Percentiles rank a stretch among this genome's conserved stretches.
phyloP scores from a whole-genome alignment of 1,284 basidiomycete species.

The Fomes fomentarius region DNA sequence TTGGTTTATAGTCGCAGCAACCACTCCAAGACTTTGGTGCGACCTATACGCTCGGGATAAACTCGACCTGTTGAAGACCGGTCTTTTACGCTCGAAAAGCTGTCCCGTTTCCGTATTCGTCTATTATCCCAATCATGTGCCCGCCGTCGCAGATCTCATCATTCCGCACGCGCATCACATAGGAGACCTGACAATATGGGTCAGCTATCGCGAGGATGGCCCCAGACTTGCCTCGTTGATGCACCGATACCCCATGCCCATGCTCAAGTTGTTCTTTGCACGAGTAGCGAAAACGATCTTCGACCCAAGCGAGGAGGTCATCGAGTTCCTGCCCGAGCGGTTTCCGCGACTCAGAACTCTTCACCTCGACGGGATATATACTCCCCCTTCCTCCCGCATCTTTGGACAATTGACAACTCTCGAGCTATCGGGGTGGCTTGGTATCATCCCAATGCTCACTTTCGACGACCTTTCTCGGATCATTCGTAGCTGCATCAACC shows the following conservation, averaged over 20 bases:
- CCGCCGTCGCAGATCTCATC: neutral
- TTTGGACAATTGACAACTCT: neutral
- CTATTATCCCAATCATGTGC: neutral
- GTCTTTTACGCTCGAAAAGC: neutral
- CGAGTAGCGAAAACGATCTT: too few species aligned
- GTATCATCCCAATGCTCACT: neutral
- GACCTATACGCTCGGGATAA: neutral
- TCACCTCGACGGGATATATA: neutral
- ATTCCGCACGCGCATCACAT: neutral
- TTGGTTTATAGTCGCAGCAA: neutral
- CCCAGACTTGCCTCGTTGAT: neutral
- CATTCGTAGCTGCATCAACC: neutral
- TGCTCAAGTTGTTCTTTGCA: neutral
- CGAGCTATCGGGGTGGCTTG: neutral
- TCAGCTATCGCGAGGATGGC: neutral
- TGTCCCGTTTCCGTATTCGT: neutral
- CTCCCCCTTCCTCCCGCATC: neutral
- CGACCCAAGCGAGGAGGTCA: neutral
- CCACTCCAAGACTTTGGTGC: neutral
- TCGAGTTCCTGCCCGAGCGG: neutral
- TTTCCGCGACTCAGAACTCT: neutral
- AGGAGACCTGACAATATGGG: neutral
- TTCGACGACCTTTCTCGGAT: neutral
- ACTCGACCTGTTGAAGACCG: neutral
- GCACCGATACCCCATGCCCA: neutral